These are phyloP conservation scores for Cruciata laevipes DNA, from an alignment of 257 asterid species.

Conservation along the genomic window DNA sequence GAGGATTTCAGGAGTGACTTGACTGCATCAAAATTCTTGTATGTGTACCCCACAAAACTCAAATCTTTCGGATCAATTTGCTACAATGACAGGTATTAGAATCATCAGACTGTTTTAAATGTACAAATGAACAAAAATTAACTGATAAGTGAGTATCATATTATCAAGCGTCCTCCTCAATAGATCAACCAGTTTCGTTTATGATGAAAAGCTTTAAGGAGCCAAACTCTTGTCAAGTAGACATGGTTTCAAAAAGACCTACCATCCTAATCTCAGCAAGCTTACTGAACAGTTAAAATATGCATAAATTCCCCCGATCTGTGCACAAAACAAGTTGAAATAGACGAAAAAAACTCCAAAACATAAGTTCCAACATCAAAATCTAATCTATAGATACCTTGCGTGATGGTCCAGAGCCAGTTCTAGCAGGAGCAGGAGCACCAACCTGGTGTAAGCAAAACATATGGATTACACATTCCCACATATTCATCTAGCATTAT, in stretches of 20 bases:
- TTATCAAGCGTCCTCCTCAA: no score
- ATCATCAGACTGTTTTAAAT: background rate
- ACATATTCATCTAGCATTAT: slow-evolving; percentile 5
- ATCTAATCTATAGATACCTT: slow-evolving; percentile 44
- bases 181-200: slow-evolving; percentile 1
- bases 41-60: slow-evolving; percentile 89
- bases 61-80: slow-evolving; percentile 55
- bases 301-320: background rate
- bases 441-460: slow-evolving; percentile 39
- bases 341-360: background rate
- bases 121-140: no score
- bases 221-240: background rate
- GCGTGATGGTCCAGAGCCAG: slow-evolving; percentile 81
- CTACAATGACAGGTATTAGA: slow-evolving; percentile 21
- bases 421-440: slow-evolving; percentile 59
- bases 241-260: background rate
- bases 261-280: background rate
- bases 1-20: slow-evolving; percentile 67
- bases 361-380: background rate
- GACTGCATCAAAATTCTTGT: slow-evolving; percentile 87
- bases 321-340: background rate
- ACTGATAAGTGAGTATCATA: no score
- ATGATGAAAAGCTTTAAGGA: background rate
- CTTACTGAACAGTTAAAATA: background rate
- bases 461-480: slow-evolving; percentile 22